Evolutionary conservation across 225 moss, liverwort and hornwort species (phyloP).

Genomic region (Pseudoscleropodium purum): DNA sequence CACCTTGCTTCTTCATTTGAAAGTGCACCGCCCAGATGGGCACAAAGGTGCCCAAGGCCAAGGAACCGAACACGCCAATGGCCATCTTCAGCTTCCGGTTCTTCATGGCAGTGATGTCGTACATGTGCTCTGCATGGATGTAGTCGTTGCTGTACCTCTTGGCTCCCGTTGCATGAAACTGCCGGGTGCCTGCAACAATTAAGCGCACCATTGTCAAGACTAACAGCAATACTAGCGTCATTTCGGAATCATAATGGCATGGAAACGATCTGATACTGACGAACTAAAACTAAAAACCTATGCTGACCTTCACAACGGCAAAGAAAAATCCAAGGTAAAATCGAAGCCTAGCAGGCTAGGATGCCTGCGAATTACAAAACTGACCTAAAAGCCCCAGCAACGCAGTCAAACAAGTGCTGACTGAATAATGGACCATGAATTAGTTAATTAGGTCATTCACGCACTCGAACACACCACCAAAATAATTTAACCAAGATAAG

Average conservation of each 20-base stretch:
- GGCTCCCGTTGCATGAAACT: constrained; percentile 55
- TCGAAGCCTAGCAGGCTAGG: not conserved
- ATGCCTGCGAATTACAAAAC: not conserved
- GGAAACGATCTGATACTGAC: not conserved
- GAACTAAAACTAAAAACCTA: not conserved
- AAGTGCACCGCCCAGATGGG: constrained; percentile 63
- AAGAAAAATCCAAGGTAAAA: not conserved
- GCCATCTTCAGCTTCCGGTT: constrained; percentile 57
- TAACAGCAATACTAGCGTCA: not conserved
- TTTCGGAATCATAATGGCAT: not conserved
- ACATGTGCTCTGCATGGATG: constrained; percentile 87
- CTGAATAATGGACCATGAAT: not conserved
- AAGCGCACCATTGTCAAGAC: not conserved
- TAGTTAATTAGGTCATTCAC: not conserved
- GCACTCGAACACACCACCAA: not conserved
- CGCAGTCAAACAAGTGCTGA: not conserved
- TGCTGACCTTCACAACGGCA: not conserved
- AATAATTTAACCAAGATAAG: not conserved
- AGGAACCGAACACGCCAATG: constrained; percentile 45
- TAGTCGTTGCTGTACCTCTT: constrained; percentile 76
- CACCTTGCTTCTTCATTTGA: constrained; percentile 52
- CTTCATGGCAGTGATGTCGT: constrained; percentile 57
- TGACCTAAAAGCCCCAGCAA: not conserved
- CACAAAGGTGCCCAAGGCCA: constrained; percentile 49
- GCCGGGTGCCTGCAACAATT: constrained; percentile 15